phyloP scores from a whole-genome alignment of 805 yeast genomes.

The Teunomyces stri region DNA sequence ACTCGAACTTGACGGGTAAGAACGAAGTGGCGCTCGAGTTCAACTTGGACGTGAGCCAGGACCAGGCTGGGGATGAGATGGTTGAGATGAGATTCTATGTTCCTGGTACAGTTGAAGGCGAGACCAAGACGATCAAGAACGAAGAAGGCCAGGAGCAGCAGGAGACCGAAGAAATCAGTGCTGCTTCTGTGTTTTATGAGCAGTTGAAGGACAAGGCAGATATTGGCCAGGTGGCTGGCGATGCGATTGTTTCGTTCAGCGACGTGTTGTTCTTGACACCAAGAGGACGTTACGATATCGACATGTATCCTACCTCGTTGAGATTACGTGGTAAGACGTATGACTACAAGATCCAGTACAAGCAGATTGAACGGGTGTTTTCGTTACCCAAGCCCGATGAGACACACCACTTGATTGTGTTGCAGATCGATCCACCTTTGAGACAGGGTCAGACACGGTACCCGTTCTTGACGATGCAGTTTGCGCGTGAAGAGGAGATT shows the following conservation, averaged over 20 bases:
- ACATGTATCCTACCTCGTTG: conserved; percentile 82
- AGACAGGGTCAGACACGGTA: conserved; percentile 98
- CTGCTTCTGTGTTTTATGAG: conserved; percentile 86
- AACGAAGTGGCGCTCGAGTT: conserved; percentile 92
- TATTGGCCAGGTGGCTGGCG: conserved; percentile 92
- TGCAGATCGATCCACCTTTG: conserved; percentile 94
- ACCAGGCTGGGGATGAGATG: conserved; percentile 87
- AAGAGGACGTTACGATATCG: conserved; percentile 97
- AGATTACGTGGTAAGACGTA: conserved; percentile 96
- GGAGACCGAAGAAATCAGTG: conserved; percentile 47
- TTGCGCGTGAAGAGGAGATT: conserved; percentile 83
- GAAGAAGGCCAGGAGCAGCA: conserved; percentile 21
- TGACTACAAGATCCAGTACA: conserved; percentile 91
- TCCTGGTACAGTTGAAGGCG: conserved; percentile 76
- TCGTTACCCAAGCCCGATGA: conserved; percentile 94
- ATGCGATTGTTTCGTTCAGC: conserved; percentile 88
- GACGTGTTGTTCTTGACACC: conserved; percentile 94
- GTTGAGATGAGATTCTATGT: conserved; percentile 92
- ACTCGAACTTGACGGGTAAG: conserved; percentile 86
- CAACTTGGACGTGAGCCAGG: conserved; percentile 54
- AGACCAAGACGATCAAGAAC: conserved; percentile 26
- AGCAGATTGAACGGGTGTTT: conserved; percentile 85
- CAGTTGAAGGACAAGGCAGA: conserved; percentile 90
- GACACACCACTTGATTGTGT: conserved; percentile 77
- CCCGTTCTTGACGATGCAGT: conserved; percentile 88